Conservation (phyloP, 2,329 filamentous ascomycete species). For the Bipolaris sorokiniana region DNA sequence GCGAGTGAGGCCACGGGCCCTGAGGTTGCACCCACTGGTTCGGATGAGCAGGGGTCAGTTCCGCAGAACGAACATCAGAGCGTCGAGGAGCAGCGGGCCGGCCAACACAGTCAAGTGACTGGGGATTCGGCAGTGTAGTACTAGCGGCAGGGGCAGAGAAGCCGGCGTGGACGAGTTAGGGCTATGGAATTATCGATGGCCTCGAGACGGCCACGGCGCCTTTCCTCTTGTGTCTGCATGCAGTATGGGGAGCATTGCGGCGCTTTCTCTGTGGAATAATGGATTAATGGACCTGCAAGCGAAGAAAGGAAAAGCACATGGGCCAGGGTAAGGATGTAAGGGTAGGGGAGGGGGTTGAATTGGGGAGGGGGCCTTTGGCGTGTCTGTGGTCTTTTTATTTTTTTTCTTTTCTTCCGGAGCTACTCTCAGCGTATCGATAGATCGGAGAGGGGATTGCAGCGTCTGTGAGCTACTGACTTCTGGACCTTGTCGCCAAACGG, state of each 20-base stretch:
- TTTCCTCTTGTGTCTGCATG: conserved; percentile 42
- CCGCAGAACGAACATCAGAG: conserved; percentile 47
- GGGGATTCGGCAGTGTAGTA: conserved; percentile 37
- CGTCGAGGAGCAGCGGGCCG: conserved; percentile 51
- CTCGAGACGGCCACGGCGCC: conserved; percentile 26
- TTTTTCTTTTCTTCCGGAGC: conserved; percentile 31
- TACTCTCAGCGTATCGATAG: conserved; percentile 33
- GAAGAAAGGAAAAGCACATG: conserved; percentile 22
- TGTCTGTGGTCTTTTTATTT: conserved; percentile 11
- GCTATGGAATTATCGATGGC: conserved; percentile 33
- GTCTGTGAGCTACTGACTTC: conserved; percentile 14
- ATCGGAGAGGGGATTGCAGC: conserved; percentile 23
- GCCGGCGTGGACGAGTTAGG: conserved; percentile 36
- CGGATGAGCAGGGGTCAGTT: conserved; percentile 46
- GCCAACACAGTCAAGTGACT: conserved; percentile 47
- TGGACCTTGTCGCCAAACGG: conserved; percentile 27
- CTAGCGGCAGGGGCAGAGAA: conserved; percentile 31
- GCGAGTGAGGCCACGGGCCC: conserved; percentile 44
- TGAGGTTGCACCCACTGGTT: conserved; percentile 40
- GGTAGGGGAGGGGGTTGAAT: neutral
- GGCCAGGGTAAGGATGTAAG: conserved; percentile 1
- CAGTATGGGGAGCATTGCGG: conserved; percentile 42
- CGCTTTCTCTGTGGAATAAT: conserved; percentile 26
- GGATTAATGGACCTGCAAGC: neutral
- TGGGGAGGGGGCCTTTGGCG: neutral